These are phyloP conservation scores for Penicillium paneum DNA, from an alignment of 2,329 filamentous ascomycete species.

Conservation along the genomic window DNA sequence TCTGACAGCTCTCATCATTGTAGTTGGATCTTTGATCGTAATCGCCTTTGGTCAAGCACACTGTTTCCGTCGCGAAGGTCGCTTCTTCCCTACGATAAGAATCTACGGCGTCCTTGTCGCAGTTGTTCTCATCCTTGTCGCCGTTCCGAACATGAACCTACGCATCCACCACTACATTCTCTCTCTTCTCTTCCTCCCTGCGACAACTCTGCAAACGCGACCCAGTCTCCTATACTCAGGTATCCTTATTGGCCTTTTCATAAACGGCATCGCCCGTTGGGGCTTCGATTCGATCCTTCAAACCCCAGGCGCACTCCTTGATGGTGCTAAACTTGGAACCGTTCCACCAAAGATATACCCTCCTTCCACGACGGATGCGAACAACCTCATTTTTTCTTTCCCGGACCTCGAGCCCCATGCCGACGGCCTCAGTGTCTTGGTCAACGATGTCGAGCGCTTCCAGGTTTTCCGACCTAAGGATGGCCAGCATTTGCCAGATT, in stretches of 20 bases:
- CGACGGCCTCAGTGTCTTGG: constrained; percentile 57
- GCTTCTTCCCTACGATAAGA: constrained; percentile 47
- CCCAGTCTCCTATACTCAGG: constrained; percentile 60
- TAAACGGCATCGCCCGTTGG: constrained; percentile 64
- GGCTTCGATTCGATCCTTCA: constrained; percentile 60
- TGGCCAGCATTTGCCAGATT: constrained; percentile 21
- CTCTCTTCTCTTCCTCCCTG: constrained; percentile 56
- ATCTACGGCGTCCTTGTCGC: constrained; percentile 47
- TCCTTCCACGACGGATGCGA: constrained; percentile 17
- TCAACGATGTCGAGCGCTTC: constrained; percentile 61
- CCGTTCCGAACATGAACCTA: constrained; percentile 56
- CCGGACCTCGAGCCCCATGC: constrained; percentile 28
- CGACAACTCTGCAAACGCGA: constrained; percentile 58
- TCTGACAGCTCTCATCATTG: constrained; percentile 54
- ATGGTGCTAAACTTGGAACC: constrained; percentile 36
- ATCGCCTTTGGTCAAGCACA: constrained; percentile 57
- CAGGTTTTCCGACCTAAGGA: constrained; percentile 49
- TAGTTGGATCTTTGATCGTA: constrained; percentile 50
- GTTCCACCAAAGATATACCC: constrained; percentile 31
- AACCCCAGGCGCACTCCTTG: constrained; percentile 51
- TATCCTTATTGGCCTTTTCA: constrained; percentile 59
- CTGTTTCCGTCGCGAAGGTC: constrained; percentile 56
- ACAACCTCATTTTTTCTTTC: constrained; percentile 39
- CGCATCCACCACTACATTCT: constrained; percentile 65
- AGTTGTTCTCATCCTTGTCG: constrained; percentile 48